A percentile compares a stretch with the other conserved stretches of the same genome.
phyloP scores from a whole-genome alignment of 192 early-diverging fungal species.

The Phycomyces blakesleeanus region DNA sequence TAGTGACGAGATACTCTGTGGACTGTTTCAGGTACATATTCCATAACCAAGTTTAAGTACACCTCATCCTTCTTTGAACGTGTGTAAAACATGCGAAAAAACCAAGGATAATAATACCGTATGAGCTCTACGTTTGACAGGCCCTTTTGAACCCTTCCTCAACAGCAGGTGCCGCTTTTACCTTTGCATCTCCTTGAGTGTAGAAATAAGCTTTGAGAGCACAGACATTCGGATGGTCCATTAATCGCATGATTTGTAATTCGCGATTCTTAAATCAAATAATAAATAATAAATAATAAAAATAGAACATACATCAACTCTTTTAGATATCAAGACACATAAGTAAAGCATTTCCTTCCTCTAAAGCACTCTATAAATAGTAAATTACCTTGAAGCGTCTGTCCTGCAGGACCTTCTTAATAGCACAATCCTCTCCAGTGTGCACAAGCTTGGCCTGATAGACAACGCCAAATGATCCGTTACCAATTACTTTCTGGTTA shows the following conservation, averaged over 20 bases:
- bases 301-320: no score
- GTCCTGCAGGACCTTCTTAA: constrained; percentile 97
- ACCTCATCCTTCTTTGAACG: constrained; percentile 76
- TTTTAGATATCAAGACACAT: neutral
- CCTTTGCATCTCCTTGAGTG: constrained; percentile 80
- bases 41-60: constrained; percentile 89
- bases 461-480: constrained; percentile 98
- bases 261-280: constrained; percentile 68
- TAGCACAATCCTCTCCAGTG: constrained; percentile 77
- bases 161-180: constrained; percentile 12
- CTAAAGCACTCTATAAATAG: neutral
- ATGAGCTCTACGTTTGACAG: constrained; percentile 3
- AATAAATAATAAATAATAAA: neutral
- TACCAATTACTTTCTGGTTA: constrained; percentile 87
- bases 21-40: constrained; percentile 92
- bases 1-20: constrained; percentile 86
- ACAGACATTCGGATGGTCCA: constrained; percentile 87
- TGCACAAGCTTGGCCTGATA: constrained; percentile 86
- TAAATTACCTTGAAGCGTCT: constrained; percentile 88
- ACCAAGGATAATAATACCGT: neutral
- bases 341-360: no score
- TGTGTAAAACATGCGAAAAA: neutral
- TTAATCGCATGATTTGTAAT: constrained; percentile 85
- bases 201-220: constrained; percentile 88
- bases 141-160: no score